Evolutionary conservation across 208 protist species (phyloP), one percentile per base, ranked within the genome.

Genomic region (Entamoeba invadens): DNA sequence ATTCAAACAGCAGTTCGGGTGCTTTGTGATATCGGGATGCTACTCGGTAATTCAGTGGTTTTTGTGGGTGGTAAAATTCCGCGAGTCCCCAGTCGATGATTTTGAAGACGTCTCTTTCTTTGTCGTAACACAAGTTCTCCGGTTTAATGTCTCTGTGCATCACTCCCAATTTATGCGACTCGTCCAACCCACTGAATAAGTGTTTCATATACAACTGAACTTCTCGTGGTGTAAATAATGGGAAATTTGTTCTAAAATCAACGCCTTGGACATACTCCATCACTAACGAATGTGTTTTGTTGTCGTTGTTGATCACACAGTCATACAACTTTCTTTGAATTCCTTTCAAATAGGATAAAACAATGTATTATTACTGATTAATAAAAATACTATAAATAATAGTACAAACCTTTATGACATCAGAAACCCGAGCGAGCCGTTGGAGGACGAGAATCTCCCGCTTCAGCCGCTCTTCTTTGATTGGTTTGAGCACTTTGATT

Each of bases 181-280:
- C 95, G 38, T 95, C 4, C 21, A 95, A 92, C 0, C 94, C 93
- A 35, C n/a, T 51, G 5, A 95, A 46, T 77, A 93, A 44, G 42
- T 95, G 14, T 92, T 18, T 92, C 35, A 45, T 93, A 45, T 45
- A 94, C 25, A 51, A 31, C 42, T 21, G 46, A 31, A 1, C 72
- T 25, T 91, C 77, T 31, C 5, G 2, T 38, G 25, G 8, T n/a
- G 25, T 92, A 38, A 92, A 93, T 72, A 18, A 42, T 38, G 18
- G n/a, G 68, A 42, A 94, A 25, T 31, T 45, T 92, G 21, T 97
- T 97, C 95, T 99, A 99, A 16, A 99, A 96, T 45, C 95, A 96
- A 94, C 98, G 97, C 98, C 99, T 96, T 99, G 97, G 94, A 99
- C 97, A 96, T 98, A 98, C 96, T 99, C 99, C 47, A 98, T 99